Percentiles rank a stretch among this genome's conserved stretches.
These are phyloP conservation scores for Porcisia deanei DNA, from an alignment of 208 protist genomes.

Conservation along the genomic window DNA sequence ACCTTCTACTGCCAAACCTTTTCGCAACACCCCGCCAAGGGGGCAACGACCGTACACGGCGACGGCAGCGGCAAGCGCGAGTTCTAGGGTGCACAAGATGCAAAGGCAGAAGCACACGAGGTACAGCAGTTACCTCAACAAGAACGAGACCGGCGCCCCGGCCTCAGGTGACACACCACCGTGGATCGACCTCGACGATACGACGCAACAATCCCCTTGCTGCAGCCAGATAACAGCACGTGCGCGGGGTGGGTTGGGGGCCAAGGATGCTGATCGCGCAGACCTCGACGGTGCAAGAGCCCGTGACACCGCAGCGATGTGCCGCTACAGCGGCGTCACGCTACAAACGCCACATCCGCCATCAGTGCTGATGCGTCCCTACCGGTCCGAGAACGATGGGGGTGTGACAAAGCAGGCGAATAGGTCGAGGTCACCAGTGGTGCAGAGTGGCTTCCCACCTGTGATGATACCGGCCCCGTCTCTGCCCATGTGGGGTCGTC, in stretches of 20 bases:
- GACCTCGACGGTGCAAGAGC: not conserved
- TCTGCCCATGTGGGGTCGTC: slow-evolving; percentile 9
- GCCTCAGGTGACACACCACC: not conserved
- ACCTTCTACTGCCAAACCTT: not conserved
- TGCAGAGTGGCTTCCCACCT: not conserved
- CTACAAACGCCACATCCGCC: not conserved
- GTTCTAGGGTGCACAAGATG: not conserved
- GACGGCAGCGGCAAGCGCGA: not conserved
- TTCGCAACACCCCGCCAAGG: not conserved
- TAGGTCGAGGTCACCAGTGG: not conserved
- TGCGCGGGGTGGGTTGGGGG: too few relatives aligned
- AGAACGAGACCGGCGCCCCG: not conserved
- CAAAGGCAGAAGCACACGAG: not conserved
- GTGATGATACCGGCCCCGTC: not conserved
- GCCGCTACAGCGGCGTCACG: not conserved
- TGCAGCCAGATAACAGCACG: not conserved
- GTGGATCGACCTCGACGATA: not conserved
- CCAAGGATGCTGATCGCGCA: not conserved
- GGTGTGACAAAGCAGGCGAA: not conserved
- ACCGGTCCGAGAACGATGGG: not conserved
- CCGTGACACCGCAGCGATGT: not conserved
- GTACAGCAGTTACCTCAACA: not conserved
- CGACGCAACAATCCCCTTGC: not conserved
- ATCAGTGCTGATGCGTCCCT: not conserved
- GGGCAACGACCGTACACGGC: slow-evolving; percentile 4